These are phyloP conservation scores for Chlamydomonas eustigma DNA, from an alignment of 139 green algal genomes.

Conservation along the genomic window DNA sequence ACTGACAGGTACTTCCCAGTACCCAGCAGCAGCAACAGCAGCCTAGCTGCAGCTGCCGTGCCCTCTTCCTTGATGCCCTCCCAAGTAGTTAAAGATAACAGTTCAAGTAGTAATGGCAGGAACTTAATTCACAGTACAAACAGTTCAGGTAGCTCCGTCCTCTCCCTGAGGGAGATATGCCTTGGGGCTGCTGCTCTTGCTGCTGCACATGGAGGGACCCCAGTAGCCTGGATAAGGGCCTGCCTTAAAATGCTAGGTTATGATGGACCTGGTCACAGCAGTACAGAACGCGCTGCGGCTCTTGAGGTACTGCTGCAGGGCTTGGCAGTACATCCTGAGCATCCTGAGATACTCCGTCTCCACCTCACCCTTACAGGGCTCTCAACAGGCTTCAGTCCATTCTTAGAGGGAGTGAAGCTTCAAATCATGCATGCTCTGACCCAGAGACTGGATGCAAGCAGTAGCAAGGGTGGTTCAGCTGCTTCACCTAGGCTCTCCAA, in stretches of 20 bases:
- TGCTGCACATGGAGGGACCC: not conserved
- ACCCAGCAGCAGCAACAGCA: not conserved
- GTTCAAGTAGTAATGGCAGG: too few species aligned
- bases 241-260: conserved; percentile 3
- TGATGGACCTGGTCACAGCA: conserved; percentile 1
- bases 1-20: not conserved
- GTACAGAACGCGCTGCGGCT: conserved; percentile 2
- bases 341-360: not conserved
- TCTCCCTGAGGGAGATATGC: too few species aligned
- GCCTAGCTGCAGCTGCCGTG: not conserved
- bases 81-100: too few species aligned
- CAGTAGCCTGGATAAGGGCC: not conserved
- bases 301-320: not conserved
- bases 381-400: too few species aligned
- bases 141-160: too few species aligned
- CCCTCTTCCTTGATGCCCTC: too few species aligned
- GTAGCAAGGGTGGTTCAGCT: not conserved
- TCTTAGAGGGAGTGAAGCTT: too few species aligned
- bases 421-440: too few species aligned
- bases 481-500: not conserved
- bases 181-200: not conserved
- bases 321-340: not conserved
- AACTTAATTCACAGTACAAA: too few species aligned
- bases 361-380: not conserved
- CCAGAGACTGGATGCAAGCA: too few species aligned